phyloP scores from a whole-genome alignment of 2,329 filamentous ascomycete species.

The Penicillium sp. region DNA sequence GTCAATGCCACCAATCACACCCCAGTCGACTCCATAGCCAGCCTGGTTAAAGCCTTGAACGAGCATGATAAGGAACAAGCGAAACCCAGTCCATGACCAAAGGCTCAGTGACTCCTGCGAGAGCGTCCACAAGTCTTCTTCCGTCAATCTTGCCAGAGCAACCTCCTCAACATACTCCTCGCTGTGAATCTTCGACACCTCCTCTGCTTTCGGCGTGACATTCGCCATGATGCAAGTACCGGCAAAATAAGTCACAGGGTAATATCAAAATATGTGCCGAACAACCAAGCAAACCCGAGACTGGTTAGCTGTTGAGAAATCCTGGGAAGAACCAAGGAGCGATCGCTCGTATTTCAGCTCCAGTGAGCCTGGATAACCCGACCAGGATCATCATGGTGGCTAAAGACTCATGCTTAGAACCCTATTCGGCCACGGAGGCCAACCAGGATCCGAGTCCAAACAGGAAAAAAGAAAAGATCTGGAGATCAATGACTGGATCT shows the following conservation, averaged over 20 bases:
- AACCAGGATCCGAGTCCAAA: slow-evolving; percentile 7
- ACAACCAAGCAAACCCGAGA: not conserved
- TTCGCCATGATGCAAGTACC: not conserved
- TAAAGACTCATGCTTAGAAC: not conserved
- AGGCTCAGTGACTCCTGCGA: slow-evolving; percentile 45
- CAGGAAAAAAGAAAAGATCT: slow-evolving; percentile 3
- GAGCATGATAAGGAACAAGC: slow-evolving; percentile 46
- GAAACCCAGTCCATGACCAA: slow-evolving; percentile 43
- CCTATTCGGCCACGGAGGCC: slow-evolving; percentile 20
- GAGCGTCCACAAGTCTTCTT: slow-evolving; percentile 47
- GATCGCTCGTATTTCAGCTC: not conserved
- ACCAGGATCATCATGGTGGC: not conserved
- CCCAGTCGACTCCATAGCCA: slow-evolving; percentile 53
- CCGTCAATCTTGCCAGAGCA: slow-evolving; percentile 47
- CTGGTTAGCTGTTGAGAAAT: not conserved
- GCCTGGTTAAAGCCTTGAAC: slow-evolving; percentile 52
- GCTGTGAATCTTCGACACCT: slow-evolving; percentile 5
- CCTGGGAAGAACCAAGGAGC: not conserved
- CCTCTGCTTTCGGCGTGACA: not conserved
- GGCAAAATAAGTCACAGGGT: not conserved
- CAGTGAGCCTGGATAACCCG: not conserved
- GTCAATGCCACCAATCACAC: slow-evolving; percentile 51
- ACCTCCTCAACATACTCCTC: slow-evolving; percentile 45
- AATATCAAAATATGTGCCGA: not conserved
- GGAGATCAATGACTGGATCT: not conserved